A percentile compares a stretch with the other conserved stretches of the same genome.
Conservation (phyloP, 2,329 filamentous ascomycete genomes). For the Dactylellina haptotyla region DNA sequence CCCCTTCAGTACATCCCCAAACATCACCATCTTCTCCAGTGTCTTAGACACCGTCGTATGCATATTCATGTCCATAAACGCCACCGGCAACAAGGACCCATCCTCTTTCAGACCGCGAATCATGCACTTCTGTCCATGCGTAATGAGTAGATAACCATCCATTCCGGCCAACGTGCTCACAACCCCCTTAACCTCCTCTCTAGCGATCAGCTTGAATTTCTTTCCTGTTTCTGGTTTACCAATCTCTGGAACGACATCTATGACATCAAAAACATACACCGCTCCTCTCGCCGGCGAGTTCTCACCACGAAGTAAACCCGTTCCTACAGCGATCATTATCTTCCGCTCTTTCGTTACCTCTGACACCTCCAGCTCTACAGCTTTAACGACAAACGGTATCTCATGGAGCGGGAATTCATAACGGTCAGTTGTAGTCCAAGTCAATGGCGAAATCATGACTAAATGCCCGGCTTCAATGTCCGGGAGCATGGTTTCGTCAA, state of each 20-base stretch:
- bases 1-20: slow-evolving; percentile 91
- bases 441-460: slow-evolving; percentile 80
- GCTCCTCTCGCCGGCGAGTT: slow-evolving; percentile 86
- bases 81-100: slow-evolving; percentile 87
- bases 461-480: slow-evolving; percentile 76
- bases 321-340: slow-evolving; percentile 84
- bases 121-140: slow-evolving; percentile 97
- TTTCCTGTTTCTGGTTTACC: slow-evolving; percentile 84
- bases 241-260: slow-evolving; percentile 89
- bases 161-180: slow-evolving; percentile 88
- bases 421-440: slow-evolving; percentile 78
- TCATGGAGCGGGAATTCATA: slow-evolving; percentile 57
- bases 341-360: slow-evolving; percentile 88
- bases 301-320: slow-evolving; percentile 85
- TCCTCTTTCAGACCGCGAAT: slow-evolving; percentile 96
- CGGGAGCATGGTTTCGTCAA: slow-evolving; percentile 70
- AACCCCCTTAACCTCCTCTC: slow-evolving; percentile 90
- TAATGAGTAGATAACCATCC: slow-evolving; percentile 86
- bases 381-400: slow-evolving; percentile 69
- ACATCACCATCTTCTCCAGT: slow-evolving; percentile 82
- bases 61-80: slow-evolving; percentile 97
- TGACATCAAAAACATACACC: slow-evolving; percentile 90
- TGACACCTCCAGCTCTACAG: slow-evolving; percentile 85
- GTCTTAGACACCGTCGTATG: slow-evolving; percentile 88
- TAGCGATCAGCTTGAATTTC: slow-evolving; percentile 83